These are phyloP conservation scores for Boletales sp. DNA, from an alignment of 768 basidiomycete genomes.

Conservation along the genomic window DNA sequence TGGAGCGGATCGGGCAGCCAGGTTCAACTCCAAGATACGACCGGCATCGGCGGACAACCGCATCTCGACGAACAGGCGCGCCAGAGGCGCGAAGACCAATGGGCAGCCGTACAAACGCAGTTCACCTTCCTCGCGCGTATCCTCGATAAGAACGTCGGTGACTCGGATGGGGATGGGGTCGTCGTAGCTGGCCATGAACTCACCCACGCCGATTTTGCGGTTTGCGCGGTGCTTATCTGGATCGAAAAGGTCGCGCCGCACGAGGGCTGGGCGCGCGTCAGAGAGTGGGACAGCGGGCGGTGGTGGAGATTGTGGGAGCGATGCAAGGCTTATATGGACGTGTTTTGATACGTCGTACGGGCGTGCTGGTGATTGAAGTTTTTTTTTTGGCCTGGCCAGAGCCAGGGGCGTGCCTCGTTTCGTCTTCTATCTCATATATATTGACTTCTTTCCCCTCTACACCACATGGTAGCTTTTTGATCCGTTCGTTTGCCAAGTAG, in stretches of 20 bases:
- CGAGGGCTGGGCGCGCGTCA: conserved; percentile 68
- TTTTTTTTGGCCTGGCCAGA: no score
- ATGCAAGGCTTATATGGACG: conserved; percentile 68
- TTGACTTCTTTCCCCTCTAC: no score
- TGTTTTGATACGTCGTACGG: conserved; percentile 35
- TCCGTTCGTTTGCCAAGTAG: no score
- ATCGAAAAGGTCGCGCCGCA: conserved; percentile 69
- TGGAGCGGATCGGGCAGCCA: no score
- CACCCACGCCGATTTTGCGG: conserved; percentile 69
- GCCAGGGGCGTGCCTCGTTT: no score
- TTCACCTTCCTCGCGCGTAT: conserved; percentile 62
- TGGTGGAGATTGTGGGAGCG: conserved; percentile 63
- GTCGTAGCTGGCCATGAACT: conserved; percentile 65
- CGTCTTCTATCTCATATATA: no score
- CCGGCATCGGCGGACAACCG: background rate
- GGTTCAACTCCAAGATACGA: no score
- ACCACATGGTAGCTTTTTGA: no score
- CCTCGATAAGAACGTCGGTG: conserved; percentile 63
- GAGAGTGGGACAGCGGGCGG: conserved; percentile 65
- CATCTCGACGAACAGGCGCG: background rate
- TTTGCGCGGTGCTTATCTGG: conserved; percentile 72
- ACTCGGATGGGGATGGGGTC: conserved; percentile 60
- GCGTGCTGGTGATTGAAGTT: no score
- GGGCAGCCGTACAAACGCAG: conserved; percentile 61
- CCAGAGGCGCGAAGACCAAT: conserved; percentile 57